Evolutionary conservation across 257 asterid species (phyloP).

Genomic region (Solanum paucissectum): DNA sequence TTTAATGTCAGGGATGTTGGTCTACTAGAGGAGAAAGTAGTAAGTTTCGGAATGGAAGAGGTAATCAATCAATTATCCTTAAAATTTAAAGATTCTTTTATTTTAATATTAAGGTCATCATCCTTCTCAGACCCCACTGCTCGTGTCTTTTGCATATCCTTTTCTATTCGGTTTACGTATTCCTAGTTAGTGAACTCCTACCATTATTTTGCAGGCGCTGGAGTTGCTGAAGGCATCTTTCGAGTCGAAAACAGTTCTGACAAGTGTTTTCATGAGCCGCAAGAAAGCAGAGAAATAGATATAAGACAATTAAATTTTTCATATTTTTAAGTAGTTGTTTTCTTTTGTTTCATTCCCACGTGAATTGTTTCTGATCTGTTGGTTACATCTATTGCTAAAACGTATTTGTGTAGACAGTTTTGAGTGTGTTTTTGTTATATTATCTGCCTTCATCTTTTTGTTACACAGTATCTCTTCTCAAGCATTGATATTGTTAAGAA

Average conservation of each 20-base stretch:
- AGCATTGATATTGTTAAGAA: not conserved
- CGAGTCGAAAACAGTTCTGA: not conserved
- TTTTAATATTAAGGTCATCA: not conserved
- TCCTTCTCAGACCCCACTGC: not conserved
- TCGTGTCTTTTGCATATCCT: not conserved
- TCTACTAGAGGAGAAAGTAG: not conserved
- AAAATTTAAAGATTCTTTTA: not conserved
- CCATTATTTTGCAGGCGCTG: slow-evolving; percentile 13
- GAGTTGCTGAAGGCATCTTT: slow-evolving; percentile 18
- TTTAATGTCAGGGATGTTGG: slow-evolving; percentile 6
- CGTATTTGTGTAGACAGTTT: not conserved
- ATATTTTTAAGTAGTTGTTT: not conserved
- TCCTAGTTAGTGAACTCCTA: not conserved
- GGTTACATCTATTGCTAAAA: not conserved
- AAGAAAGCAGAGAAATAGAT: not conserved
- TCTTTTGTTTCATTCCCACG: not conserved
- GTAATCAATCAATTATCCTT: not conserved
- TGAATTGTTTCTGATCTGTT: not conserved
- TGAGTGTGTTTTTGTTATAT: not conserved
- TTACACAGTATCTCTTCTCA: not conserved
- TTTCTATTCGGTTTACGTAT: not conserved
- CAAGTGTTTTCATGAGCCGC: not conserved
- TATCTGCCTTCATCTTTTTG: not conserved
- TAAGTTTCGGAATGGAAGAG: slow-evolving; percentile 11
- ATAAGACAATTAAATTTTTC: not conserved